phyloP scores from a whole-genome alignment of 2,329 filamentous ascomycete genomes.

The Pseudogymnoascus sp. region DNA sequence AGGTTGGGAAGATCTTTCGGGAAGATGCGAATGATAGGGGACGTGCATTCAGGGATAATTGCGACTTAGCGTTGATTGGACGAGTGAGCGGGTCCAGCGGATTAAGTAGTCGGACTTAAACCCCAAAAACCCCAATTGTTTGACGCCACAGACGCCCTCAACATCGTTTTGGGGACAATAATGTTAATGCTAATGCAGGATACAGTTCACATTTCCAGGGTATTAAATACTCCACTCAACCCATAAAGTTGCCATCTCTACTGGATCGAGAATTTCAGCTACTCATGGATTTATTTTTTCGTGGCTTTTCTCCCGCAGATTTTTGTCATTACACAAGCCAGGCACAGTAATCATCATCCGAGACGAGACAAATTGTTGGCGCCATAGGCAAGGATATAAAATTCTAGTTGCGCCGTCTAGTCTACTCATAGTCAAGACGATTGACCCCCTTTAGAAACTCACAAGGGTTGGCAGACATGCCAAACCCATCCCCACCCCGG shows the following conservation, averaged over 20 bases:
- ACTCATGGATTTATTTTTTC: not conserved
- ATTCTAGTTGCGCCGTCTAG: not conserved
- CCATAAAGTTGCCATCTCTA: not conserved
- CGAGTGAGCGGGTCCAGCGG: not conserved
- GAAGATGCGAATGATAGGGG: conserved; percentile 11
- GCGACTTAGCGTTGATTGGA: conserved; percentile 3
- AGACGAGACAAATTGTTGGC: not conserved
- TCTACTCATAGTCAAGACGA: not conserved
- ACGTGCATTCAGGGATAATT: conserved; percentile 9
- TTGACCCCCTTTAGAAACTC: not conserved
- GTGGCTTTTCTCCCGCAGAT: not conserved
- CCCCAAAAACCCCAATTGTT: not conserved
- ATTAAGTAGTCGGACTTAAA: conserved; percentile 5
- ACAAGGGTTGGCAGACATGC: not conserved
- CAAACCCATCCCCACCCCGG: not conserved
- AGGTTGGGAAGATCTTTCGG: conserved; percentile 10
- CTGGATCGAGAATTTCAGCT: not conserved
- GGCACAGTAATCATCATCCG: not conserved
- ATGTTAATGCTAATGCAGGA: not conserved
- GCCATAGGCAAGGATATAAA: not conserved
- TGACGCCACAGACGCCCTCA: conserved; percentile 2
- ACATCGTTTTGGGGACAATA: not conserved
- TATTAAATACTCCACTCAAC: not conserved
- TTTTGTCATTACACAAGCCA: not conserved
- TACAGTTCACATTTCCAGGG: not conserved